Conservation (phyloP, 805 yeast species). For the Suhomyces tanzawaensis region DNA sequence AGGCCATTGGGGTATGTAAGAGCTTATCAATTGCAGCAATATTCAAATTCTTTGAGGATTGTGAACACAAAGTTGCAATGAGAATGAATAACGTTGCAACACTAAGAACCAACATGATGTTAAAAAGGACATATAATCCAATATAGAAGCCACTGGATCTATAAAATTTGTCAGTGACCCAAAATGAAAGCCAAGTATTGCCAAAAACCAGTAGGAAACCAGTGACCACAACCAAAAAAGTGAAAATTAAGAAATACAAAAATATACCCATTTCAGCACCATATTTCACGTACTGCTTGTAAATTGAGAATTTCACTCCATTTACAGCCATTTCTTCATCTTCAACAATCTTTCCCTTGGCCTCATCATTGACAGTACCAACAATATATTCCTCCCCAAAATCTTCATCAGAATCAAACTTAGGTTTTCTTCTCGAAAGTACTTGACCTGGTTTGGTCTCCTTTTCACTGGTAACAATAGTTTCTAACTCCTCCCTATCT, state of each 20-base stretch:
- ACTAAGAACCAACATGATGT: slow-evolving; percentile 46
- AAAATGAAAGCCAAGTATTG: slow-evolving; percentile 25
- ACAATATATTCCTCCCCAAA: background rate
- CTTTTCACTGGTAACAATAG: background rate
- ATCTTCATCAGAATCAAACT: background rate
- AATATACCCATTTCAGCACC: slow-evolving; percentile 14
- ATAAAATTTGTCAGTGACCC: slow-evolving; percentile 38
- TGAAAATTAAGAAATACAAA: slow-evolving; percentile 6
- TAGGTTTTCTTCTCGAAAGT: background rate
- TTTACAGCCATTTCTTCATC: slow-evolving; percentile 18
- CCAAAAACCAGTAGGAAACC: slow-evolving; percentile 18
- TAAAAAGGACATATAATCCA: slow-evolving; percentile 65
- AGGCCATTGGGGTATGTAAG: slow-evolving; percentile 77
- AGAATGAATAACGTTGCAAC: slow-evolving; percentile 42
- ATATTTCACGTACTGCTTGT: slow-evolving; percentile 12
- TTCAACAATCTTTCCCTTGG: slow-evolving; percentile 18
- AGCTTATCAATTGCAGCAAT: slow-evolving; percentile 55
- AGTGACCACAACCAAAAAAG: slow-evolving; percentile 6
- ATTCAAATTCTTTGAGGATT: slow-evolving; percentile 57
- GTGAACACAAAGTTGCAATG: slow-evolving; percentile 48
- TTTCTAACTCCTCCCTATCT: background rate
- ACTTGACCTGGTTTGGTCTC: background rate
- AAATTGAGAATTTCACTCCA: slow-evolving; percentile 11
- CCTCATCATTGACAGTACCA: background rate
- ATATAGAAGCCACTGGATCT: slow-evolving; percentile 58